Evolutionary conservation across 2,329 filamentous ascomycete species (phyloP), one percentile per base, ranked within the genome.

Genomic region (Alternaria metachromatica): DNA sequence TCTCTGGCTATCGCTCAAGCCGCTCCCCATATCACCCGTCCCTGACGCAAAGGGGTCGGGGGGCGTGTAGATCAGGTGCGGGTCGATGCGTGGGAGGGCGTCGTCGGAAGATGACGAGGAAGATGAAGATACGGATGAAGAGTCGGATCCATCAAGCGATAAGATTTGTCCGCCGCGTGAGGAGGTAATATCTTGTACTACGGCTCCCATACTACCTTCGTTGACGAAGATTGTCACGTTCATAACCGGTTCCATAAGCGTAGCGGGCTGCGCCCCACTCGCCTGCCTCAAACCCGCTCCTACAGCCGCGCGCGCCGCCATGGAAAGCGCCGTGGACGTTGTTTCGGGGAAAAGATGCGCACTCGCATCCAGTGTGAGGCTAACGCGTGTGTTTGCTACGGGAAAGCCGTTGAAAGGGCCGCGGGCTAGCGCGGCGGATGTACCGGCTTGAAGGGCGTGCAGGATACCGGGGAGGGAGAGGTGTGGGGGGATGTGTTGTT

Each of bases 231-330:
- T 97, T 56, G 90, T 89, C 6, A 92, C 93, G 64, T 90, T 89
- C 93, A 98, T 97, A 58, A 99, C 92, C 2, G 96, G 96, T 76
- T 99, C 96, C 82, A 98, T 91, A 43, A 99, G 84, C 1, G 87
- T 86, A 1, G 93, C 87, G 3, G 84, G 82, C 3, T 15, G 13
- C 13, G 30, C 30, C 30, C 8, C 30, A 33, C 13, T 8, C 30
- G 30, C 30, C 13, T 15, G 13, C 30, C 30, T 15, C 13, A 33
- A 33, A 6, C 30, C 13, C 13, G 30, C 30, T 15, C 30, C 30
- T 15, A 94, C 90, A 3, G 92, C 76, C 3, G 70, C 64, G 76
- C 81, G 89, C 71, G 85, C 89, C 64, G 85, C 93, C 81, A 84
- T 93, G 74, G 87, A 94, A 78, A 84, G 86, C 69, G 84, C 91